Base-by-base conservation (phyloP, 2,329 filamentous ascomycete species). In the Paecilomyces sp. region DNA sequence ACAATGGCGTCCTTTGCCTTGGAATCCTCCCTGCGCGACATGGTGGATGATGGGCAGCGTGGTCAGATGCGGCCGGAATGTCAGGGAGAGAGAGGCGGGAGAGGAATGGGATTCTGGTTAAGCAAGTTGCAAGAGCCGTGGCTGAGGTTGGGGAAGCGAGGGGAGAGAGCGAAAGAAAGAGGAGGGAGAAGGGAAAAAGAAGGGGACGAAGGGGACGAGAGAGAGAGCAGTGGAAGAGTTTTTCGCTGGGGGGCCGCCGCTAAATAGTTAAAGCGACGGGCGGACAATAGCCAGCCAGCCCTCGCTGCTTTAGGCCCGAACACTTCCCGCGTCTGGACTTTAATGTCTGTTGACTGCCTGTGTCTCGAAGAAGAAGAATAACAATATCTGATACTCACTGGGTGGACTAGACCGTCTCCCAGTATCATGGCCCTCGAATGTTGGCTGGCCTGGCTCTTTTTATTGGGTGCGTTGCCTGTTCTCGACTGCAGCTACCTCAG, bases 121-220 rank as follows among this genome's bases (percentile, higher is more conserved):
- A 82, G 69, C 25, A 28, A 28, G 65, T 82, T 70, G 61, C 80
- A 80, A 68, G 78, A 80, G 72, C 84, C 85, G 59, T 81, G 64
- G 52, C 25, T 52, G 61, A 81, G 70, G 47, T 75, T 76, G 54
- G 78, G 78, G 68, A 59, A 60, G 56, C 56, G 57, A 62, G 54
- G 57, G 56, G 54, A 54, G 56, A 56, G 31, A 36, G 55, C 22
- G 22, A 22, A 22, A 22, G 22, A 22, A 22, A 28, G 25, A 6
- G 25, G 25, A 28, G 25, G 25, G 25, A 28, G 24, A 54, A 55
- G 59, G 55, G 51, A 55, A 53, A 51, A 60, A 47, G 50, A 61
- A 55, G 51, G 57, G 52, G 64, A 63, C 60, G 58, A 63, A 64
- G 62, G 61, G 62, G 61, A 1, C 22, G 22, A 22, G 22, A 22